Evolutionary conservation across 768 basidiomycete genomes (phyloP), one percentile per base, ranked within the genome.

Genomic region (Boletus pseudo-olivaceus): DNA sequence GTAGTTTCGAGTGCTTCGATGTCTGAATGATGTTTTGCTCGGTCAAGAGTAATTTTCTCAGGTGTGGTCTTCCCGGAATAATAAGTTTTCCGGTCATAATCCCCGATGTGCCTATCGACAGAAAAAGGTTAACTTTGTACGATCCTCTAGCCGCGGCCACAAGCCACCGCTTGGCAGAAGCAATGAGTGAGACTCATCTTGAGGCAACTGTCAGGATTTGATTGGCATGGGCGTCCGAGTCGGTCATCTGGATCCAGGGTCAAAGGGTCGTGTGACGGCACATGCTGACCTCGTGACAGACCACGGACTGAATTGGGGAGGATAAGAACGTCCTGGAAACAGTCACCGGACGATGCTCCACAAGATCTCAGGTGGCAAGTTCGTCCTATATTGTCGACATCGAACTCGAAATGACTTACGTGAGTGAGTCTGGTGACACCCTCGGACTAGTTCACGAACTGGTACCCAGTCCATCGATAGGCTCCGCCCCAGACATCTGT

Each of bases 1-100:
- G 15, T 40, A n/a, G 59, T 64, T 63, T 63, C 62, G 55, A 54
- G 49, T 52, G 4, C 46, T 10, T 47, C n/a, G 27, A 34, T 17
- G 42, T 41, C 27, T 61, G 40, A 42, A 12, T 29, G 10, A 30
- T 26, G 32, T 40, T 47, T 23, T 47, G 29, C 15, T 15, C 37
- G 35, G 7, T 15, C 54, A 38, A 26, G 35, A 20, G 44, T 5
- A 8, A 29, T 14, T 19, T 51, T 34, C 32, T 41, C 32, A 35
- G 42, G 35, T 19, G 35, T 20, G 17, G 34, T 27, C 19, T 45
- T 46, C 35, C 33, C 37, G 32, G 30, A 47, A 54, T 23, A 47
- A 50, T 49, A 15, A 4, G 15, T 39, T 40, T 39, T 38, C 20
- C 54, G 39, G 20, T 27, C 40, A 46, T n/a, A 43, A 40, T 45